Evolutionary conservation across 1,284 basidiomycete species (phyloP), one percentile per base, ranked within the genome.

Genomic region (Cystobasidium pallidum): DNA sequence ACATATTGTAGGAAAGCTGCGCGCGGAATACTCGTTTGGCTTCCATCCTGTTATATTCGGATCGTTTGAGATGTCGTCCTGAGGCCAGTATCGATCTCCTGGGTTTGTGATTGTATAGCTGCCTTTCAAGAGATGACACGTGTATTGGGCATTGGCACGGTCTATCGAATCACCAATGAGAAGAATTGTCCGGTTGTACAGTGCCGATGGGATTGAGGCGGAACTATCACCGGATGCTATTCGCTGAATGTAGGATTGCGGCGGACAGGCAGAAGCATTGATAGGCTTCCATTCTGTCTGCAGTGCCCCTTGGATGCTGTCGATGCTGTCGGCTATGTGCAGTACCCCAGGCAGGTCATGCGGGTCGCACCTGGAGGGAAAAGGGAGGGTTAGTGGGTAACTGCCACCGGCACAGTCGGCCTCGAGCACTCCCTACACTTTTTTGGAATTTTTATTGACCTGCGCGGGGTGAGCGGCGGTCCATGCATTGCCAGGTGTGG

Each of bases 141-240:
- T 62, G 26, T 70, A 70, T 43, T 61, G 55, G 0, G 41, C 59
- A 47, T 70, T 70, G 13, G 19, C 54, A 4, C 67, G 26, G 41
- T 70, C 67, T 61, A 70, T 70, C 21, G 58, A 62, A 54, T 70
- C 67, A 15, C 67, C 67, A 26, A 70, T 62, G 10, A 70, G 32
- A 1, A 70, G 34, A n/a, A 70, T 52, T 2, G 67, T 70, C 3
- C 67, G 57, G 45, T 70, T 49, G 67, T 49, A 51, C 3, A 70
- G 59, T 17, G 36, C 1, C 4, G 28, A 3, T 19, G 67, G 67
- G 19, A 70, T 28, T 0, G 45, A 57, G 10, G 21, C 26, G 19
- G n/a, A 19, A 61, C n/a, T n/a, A n/a, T 61, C n/a, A 11, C 7
- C 7, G 3, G 64, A 39, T 1, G 64, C 64, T 6, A 70, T 54